Evolutionary conservation across 345 rosid genomes (phyloP).

Genomic region (Arabidopsis suecica): DNA sequence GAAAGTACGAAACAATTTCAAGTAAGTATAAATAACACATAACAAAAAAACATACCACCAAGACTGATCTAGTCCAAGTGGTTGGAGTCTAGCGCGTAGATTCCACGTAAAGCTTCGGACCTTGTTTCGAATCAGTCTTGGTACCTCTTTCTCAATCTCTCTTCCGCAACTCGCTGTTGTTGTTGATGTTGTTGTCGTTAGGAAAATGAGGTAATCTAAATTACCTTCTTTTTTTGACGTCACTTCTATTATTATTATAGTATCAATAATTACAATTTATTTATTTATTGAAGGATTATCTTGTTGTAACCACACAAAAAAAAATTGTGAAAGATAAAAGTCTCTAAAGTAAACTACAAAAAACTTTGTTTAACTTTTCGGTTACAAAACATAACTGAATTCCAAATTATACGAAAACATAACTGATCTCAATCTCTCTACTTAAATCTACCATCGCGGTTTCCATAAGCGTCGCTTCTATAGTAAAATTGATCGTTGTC

Average conservation of each 20-base stretch:
- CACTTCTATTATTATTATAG: background rate
- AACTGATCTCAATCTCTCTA: conserved; percentile 2
- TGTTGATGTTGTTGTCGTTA: background rate
- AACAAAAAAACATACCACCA: background rate
- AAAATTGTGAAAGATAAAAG: too few relatives aligned
- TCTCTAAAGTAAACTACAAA: background rate
- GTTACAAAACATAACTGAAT: background rate
- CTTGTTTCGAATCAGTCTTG: background rate
- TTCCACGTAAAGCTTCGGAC: background rate
- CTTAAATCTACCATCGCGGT: conserved; percentile 34
- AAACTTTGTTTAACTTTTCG: background rate
- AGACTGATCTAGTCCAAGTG: background rate
- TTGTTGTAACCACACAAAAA: too few relatives aligned
- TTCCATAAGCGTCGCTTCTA: conserved; percentile 36
- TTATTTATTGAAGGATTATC: too few relatives aligned
- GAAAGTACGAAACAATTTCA: background rate
- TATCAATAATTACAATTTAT: background rate
- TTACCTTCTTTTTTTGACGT: background rate
- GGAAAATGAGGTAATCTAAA: background rate
- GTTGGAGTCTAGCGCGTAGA: background rate
- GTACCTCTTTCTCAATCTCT: background rate
- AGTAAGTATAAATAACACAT: too few relatives aligned
- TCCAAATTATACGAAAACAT: background rate
- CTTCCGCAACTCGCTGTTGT: too few relatives aligned
- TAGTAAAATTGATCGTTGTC: conserved; percentile 30